Conservation (phyloP, 441 rosid species). For the Eutrema salsugineum region DNA sequence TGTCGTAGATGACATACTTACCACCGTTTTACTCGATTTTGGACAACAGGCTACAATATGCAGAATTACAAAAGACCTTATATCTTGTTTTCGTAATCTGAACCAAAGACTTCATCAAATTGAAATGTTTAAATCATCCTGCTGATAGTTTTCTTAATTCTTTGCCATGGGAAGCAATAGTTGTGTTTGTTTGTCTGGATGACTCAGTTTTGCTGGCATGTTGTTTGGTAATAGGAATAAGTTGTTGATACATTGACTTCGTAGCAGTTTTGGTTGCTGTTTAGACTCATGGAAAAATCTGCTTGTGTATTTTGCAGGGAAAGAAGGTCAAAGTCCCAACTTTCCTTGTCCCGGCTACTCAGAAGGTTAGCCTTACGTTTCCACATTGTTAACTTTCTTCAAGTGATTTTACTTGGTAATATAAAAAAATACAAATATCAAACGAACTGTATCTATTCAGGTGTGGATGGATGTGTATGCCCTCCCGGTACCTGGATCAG, state of each 20-base stretch:
- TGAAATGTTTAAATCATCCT: neutral
- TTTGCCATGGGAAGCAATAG: neutral
- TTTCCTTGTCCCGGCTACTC: conserved; percentile 96
- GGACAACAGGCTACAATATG: neutral
- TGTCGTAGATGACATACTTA: neutral
- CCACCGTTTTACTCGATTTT: neutral
- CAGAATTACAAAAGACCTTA: neutral
- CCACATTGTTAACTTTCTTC: neutral
- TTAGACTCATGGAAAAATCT: neutral
- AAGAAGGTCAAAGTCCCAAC: conserved; percentile 94
- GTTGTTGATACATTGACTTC: neutral
- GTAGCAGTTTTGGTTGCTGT: neutral
- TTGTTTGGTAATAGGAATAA: neutral
- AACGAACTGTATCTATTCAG: conserved; percentile 32
- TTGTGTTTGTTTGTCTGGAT: neutral
- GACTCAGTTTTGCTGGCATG: neutral
- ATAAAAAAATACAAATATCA: neutral
- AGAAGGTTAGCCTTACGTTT: conserved; percentile 47
- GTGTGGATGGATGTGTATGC: conserved; percentile 91
- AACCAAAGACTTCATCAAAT: neutral
- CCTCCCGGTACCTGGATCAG: conserved; percentile 89
- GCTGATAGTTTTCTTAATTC: neutral
- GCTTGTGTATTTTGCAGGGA: conserved; percentile 52
- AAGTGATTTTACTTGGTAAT: neutral
- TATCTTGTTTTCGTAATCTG: neutral